Evolutionary conservation across 164 flowering plant genomes (phyloP).

Genomic region (Brasenia schreberi): DNA sequence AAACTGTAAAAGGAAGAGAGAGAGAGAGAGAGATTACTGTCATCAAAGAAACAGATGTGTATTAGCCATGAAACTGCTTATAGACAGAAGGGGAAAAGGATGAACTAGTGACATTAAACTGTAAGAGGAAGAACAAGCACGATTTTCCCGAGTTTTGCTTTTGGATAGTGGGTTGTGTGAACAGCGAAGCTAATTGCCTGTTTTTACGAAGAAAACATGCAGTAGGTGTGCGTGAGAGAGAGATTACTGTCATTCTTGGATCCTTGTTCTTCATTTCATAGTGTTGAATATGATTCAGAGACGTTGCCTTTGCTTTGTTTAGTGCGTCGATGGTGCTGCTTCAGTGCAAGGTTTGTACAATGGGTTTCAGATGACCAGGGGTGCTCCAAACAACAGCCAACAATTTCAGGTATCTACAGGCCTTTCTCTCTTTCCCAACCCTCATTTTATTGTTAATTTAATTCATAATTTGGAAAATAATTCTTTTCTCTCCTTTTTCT

Average conservation of each 20-base stretch:
- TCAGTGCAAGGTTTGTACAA: constrained; percentile 45
- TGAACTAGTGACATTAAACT: neutral
- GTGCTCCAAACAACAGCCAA: constrained; percentile 27
- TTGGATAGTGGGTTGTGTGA: too few species aligned
- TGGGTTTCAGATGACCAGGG: constrained; percentile 37
- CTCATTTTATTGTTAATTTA: neutral
- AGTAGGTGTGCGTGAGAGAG: too few species aligned
- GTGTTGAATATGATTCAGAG: neutral
- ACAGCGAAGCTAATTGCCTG: too few species aligned
- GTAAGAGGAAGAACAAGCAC: neutral
- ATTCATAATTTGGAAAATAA: neutral
- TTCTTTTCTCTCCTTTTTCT: neutral
- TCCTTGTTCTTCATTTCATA: neutral
- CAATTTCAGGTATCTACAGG: constrained; percentile 36
- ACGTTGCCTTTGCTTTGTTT: neutral
- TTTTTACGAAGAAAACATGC: too few species aligned
- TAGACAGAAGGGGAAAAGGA: too few species aligned
- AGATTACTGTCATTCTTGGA: neutral
- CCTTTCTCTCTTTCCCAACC: neutral
- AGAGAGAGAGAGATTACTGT: too few species aligned
- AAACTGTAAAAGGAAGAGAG: too few species aligned
- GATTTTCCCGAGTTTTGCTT: too few species aligned
- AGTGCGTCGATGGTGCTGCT: constrained; percentile 33
- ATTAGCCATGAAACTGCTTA: neutral
- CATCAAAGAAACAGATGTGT: too few species aligned